A percentile compares a stretch with the other conserved stretches of the same genome.
Conservation (phyloP, 805 yeast species). For the Kluyveromyces starmeri region DNA sequence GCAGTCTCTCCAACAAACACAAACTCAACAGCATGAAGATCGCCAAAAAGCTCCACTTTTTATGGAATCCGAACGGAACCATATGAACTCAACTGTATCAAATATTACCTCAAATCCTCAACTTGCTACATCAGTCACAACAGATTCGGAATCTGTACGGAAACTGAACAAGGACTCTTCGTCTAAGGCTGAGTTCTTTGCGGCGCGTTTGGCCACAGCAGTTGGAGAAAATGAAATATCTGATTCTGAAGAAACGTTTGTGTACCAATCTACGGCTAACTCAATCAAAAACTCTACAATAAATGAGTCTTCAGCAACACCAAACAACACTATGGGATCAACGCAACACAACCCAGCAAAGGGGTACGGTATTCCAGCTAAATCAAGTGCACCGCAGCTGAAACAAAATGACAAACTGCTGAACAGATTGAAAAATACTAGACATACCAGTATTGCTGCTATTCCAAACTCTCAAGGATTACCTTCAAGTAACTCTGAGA, state of each 20-base stretch:
- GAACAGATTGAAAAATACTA: slow-evolving; percentile 22
- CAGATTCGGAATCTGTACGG: slow-evolving; percentile 4
- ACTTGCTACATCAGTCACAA: not conserved
- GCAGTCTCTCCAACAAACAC: too few relatives aligned
- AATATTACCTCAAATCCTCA: not conserved
- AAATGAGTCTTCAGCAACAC: slow-evolving; percentile 12
- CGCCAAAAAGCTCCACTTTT: too few relatives aligned
- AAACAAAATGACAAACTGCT: slow-evolving; percentile 17
- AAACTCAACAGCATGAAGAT: too few relatives aligned
- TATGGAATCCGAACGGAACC: too few relatives aligned
- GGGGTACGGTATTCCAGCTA: slow-evolving; percentile 22
- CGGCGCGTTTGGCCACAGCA: slow-evolving; percentile 90
- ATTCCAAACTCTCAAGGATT: slow-evolving; percentile 12
- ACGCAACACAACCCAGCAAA: slow-evolving; percentile 6
- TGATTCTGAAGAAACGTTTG: slow-evolving; percentile 92
- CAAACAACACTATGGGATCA: slow-evolving; percentile 12
- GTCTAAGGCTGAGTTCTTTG: slow-evolving; percentile 85
- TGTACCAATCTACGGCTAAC: slow-evolving; percentile 54
- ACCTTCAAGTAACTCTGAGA: slow-evolving; percentile 2
- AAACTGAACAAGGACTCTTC: slow-evolving; percentile 10
- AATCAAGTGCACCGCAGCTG: slow-evolving; percentile 27
- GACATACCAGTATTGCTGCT: slow-evolving; percentile 28
- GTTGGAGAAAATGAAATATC: slow-evolving; percentile 82
- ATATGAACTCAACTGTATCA: not conserved
- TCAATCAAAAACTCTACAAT: slow-evolving; percentile 19